These are phyloP conservation scores for Pythium myriotylum DNA, from an alignment of 352 stramenopile species.

Conservation along the genomic window DNA sequence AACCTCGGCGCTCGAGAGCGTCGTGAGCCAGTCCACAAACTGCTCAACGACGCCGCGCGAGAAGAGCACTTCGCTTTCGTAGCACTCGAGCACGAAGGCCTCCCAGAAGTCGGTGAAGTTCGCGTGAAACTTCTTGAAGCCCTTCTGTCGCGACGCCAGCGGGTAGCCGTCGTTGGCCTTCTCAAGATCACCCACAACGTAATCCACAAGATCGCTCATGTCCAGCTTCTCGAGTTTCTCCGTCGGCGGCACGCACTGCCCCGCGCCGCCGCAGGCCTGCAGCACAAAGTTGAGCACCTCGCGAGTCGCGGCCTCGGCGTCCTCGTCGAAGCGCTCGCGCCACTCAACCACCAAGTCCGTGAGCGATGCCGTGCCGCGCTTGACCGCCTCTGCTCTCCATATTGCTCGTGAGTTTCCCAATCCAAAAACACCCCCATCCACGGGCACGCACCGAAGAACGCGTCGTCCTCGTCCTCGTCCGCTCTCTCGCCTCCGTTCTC, in stretches of 20 bases:
- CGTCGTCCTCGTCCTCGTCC: conserved; percentile 19
- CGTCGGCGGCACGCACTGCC: conserved; percentile 49
- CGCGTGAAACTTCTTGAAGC: conserved; percentile 61
- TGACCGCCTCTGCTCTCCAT: conserved; percentile 51
- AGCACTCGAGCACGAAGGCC: conserved; percentile 73
- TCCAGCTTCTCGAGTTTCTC: conserved; percentile 69
- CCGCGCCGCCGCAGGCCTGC: conserved; percentile 63
- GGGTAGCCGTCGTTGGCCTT: conserved; percentile 66
- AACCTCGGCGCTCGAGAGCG: conserved; percentile 83
- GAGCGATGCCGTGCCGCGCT: conserved; percentile 53
- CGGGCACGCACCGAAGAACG: conserved; percentile 30
- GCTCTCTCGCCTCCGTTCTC: conserved; percentile 11
- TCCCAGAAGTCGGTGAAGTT: conserved; percentile 82
- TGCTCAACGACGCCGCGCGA: conserved; percentile 59
- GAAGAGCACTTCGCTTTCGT: conserved; percentile 84
- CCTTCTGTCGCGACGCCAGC: conserved; percentile 59
- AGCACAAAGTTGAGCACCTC: conserved; percentile 84
- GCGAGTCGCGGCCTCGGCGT: conserved; percentile 50
- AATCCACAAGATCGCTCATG: conserved; percentile 68
- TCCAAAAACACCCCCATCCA: background rate
- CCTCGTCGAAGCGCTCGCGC: conserved; percentile 70
- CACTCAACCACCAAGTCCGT: conserved; percentile 61
- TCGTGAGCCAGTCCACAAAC: conserved; percentile 82
- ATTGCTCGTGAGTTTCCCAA: background rate
- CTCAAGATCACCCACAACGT: conserved; percentile 70